A percentile compares a stretch with the other conserved stretches of the same genome.
Conservation (phyloP, 2,329 filamentous ascomycete species). For the Beauveria rudraprayagi region DNA sequence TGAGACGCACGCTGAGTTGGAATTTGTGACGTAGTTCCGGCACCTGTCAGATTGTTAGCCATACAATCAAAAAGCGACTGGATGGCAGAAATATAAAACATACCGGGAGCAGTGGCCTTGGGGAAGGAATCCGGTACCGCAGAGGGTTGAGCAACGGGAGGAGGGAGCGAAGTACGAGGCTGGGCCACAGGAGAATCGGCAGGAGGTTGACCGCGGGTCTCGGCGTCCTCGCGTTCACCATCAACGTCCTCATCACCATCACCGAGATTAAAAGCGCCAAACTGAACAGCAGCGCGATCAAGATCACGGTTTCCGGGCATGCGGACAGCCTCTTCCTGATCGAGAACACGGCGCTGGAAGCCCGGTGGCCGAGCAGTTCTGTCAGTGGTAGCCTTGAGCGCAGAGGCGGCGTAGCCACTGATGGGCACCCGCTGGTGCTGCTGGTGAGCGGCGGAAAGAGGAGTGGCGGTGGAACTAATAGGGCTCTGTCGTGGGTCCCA, state of each 20-base stretch:
- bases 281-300: conserved; percentile 87
- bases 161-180: conserved; percentile 80
- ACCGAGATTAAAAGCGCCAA: conserved; percentile 88
- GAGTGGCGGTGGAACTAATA: conserved; percentile 55
- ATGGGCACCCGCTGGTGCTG: conserved; percentile 54
- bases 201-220: conserved; percentile 87
- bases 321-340: conserved; percentile 95
- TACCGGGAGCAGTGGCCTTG: conserved; percentile 44
- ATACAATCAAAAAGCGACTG: neutral
- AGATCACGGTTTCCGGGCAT: conserved; percentile 97
- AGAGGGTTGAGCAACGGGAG: conserved; percentile 56
- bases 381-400: conserved; percentile 66
- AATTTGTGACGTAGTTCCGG: neutral
- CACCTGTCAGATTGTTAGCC: neutral
- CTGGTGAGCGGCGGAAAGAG: conserved; percentile 55
- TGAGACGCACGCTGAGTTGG: conserved; percentile 20
- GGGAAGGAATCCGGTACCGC: conserved; percentile 48
- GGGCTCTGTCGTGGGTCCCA: conserved; percentile 61
- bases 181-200: conserved; percentile 84
- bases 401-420: conserved; percentile 69
- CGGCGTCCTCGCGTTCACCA: conserved; percentile 87
- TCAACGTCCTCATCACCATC: conserved; percentile 83
- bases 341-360: conserved; percentile 78
- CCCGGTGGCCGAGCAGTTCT: conserved; percentile 61
- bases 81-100: conserved; percentile 17